These are phyloP conservation scores for Niveomyces coronatus DNA, from an alignment of 2,329 filamentous ascomycete species.

Conservation along the genomic window DNA sequence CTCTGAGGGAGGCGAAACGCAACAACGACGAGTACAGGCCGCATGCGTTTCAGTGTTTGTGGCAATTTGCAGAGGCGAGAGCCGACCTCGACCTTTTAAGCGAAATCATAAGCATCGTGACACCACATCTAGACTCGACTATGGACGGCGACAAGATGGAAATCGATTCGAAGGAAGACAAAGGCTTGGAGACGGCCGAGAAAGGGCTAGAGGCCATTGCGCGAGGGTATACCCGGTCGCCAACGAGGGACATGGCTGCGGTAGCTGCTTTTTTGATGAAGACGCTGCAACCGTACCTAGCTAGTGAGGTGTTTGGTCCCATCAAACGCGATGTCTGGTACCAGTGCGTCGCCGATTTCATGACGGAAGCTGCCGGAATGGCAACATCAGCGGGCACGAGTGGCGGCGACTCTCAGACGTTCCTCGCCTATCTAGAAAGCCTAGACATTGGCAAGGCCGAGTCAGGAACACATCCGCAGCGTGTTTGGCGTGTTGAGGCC, in stretches of 20 bases:
- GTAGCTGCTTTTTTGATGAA: constrained; percentile 31
- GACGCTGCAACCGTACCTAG: constrained; percentile 31
- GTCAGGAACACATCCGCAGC: constrained; percentile 41
- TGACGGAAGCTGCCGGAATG: constrained; percentile 28
- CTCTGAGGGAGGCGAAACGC: constrained; percentile 77
- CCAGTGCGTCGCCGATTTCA: constrained; percentile 34
- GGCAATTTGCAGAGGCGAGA: constrained; percentile 58
- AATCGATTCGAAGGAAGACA: constrained; percentile 44
- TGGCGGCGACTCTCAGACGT: constrained; percentile 12
- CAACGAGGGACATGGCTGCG: constrained; percentile 24
- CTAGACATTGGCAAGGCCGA: constrained; percentile 37
- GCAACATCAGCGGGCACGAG: constrained; percentile 13
- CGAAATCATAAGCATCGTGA: constrained; percentile 55
- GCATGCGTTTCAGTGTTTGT: constrained; percentile 62
- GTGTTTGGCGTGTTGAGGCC: constrained; percentile 36
- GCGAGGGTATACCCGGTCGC: constrained; percentile 35
- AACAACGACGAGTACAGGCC: constrained; percentile 80
- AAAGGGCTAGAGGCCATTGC: constrained; percentile 42
- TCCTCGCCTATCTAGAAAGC: constrained; percentile 32
- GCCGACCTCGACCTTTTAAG: constrained; percentile 60
- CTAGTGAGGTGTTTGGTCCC: constrained; percentile 25
- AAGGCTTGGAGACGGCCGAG: constrained; percentile 32
- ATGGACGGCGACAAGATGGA: constrained; percentile 58
- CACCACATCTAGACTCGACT: constrained; percentile 49
- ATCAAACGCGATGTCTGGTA: constrained; percentile 45